Base-by-base conservation (phyloP, 148 eudicot species). In the Cornus florida region DNA sequence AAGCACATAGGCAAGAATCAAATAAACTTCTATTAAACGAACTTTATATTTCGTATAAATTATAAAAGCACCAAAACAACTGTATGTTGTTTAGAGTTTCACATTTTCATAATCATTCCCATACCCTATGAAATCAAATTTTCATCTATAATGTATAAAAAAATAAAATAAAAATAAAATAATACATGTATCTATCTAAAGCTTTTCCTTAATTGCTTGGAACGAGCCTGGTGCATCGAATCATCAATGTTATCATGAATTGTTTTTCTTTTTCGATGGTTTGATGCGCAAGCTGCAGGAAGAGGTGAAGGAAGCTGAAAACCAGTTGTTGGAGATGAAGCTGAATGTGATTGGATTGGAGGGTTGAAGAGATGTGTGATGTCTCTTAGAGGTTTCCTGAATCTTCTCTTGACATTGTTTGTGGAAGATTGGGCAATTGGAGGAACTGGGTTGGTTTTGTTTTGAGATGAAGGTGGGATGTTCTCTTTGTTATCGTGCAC, bases 311-410 rank as follows among this genome's bases (percentile, higher is more conserved):
- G 28, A 10, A 60, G 69, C 69, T 23, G 77, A 35, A 75, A 75
- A 22, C 6, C 56, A 23, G 56, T 62, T 10, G 28, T 28, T 28
- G 28, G 28, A 28, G 31, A 19, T 23, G 28, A 46, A 48, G 32
- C 10, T 23, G 28, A 46, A 66, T n/a, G 11, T 6, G 68, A 73
- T 56, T 66, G 35, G 22, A 67, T 33, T 13, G 76, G 43, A 35
- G 22, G 38, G 31, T 79, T 73, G 72, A 67, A 79, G 48, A 73
- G 67, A 9, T 79, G 72, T 38, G 82, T 73, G 67, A 73, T 79
- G 77, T 79, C 77, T 67, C 82, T 79, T 16, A 79, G 72, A 79
- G 77, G 82, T 67, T 10, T 79, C 14, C 82, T 77, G n/a, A 66
- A 48, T 31, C 82, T 50, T 50, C 77, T 33, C 77, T 66, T 73